Evolutionary conservation across 441 rosid species (phyloP).

Genomic region (Erysimum pusillum): DNA sequence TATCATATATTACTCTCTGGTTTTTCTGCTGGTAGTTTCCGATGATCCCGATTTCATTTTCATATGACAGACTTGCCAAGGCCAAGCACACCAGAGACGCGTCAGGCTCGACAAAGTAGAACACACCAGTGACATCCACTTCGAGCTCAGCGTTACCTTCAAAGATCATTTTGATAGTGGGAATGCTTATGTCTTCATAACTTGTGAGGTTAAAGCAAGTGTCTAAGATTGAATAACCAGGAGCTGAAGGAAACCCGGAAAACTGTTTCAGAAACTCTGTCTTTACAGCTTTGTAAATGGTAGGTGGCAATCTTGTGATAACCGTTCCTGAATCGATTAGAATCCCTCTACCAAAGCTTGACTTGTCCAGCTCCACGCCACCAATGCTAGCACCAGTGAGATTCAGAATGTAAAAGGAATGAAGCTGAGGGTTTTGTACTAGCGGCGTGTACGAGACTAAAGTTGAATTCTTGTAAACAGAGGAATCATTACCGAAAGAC

Average conservation of each 20-base stretch:
- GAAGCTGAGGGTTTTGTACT: constrained; percentile 66
- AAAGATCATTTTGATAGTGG: constrained; percentile 66
- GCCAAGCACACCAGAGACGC: constrained; percentile 92
- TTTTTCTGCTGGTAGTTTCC: constrained; percentile 93
- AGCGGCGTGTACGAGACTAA: constrained; percentile 72
- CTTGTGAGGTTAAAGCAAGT: constrained; percentile 83
- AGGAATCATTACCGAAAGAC: constrained; percentile 67
- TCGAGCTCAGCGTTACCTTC: constrained; percentile 63
- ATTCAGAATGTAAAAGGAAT: constrained; percentile 82
- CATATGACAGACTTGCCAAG: constrained; percentile 76
- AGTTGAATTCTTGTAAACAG: constrained; percentile 70
- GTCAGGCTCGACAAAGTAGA: constrained; percentile 79
- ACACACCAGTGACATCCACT: constrained; percentile 78
- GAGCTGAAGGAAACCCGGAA: constrained; percentile 69
- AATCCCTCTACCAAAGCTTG: constrained; percentile 61
- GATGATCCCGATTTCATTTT: constrained; percentile 76
- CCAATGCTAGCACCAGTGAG: constrained; percentile 77
- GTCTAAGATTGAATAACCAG: constrained; percentile 76
- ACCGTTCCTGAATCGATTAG: constrained; percentile 92
- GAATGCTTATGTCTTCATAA: constrained; percentile 75
- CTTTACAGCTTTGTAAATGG: constrained; percentile 71
- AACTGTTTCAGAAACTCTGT: constrained; percentile 79
- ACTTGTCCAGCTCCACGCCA: constrained; percentile 54
- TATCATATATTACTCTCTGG: constrained; percentile 87
- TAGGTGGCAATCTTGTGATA: constrained; percentile 80